Conservation (phyloP, 2,329 filamentous ascomycete species). For the Phyllosticta citrichinensis region DNA sequence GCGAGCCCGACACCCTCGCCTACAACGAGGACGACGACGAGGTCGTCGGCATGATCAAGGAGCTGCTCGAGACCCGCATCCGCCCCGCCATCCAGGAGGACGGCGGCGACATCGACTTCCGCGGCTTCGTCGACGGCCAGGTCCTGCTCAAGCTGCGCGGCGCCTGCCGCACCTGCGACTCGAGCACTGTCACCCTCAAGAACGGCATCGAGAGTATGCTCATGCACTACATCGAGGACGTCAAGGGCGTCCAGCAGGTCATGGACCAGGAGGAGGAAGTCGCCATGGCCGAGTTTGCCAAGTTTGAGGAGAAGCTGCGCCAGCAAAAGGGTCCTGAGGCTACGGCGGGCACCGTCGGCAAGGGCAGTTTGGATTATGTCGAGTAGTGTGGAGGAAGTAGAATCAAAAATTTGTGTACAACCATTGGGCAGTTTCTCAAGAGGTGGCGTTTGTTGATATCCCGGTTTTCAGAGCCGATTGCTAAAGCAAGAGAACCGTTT, state of each 20-base stretch:
- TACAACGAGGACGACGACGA: constrained; percentile 90
- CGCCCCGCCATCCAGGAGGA: constrained; percentile 95
- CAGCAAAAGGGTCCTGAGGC: constrained; percentile 47
- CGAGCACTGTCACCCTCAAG: constrained; percentile 90
- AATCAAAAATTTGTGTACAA: constrained; percentile 12
- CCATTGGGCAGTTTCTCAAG: not conserved
- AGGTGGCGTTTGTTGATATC: not conserved
- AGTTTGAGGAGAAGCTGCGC: constrained; percentile 78
- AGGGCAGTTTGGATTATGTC: constrained; percentile 45
- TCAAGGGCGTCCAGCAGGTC: constrained; percentile 83
- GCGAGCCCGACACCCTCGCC: constrained; percentile 57
- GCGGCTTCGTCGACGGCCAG: constrained; percentile 71
- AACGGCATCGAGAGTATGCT: constrained; percentile 98
- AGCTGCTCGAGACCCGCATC: constrained; percentile 89
- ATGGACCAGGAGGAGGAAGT: constrained; percentile 88
- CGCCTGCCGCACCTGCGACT: constrained; percentile 92
- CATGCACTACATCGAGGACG: constrained; percentile 68
- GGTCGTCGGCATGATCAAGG: constrained; percentile 97
- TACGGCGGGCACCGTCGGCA: constrained; percentile 38
- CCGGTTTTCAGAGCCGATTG: not conserved
- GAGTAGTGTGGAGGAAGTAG: constrained; percentile 14
- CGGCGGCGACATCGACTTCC: constrained; percentile 90
- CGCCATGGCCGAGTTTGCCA: constrained; percentile 76
- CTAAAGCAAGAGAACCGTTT: not conserved
- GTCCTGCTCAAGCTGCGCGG: constrained; percentile 78